Conservation (phyloP, 305 asterid genomes). For the Solanum chacoense region DNA sequence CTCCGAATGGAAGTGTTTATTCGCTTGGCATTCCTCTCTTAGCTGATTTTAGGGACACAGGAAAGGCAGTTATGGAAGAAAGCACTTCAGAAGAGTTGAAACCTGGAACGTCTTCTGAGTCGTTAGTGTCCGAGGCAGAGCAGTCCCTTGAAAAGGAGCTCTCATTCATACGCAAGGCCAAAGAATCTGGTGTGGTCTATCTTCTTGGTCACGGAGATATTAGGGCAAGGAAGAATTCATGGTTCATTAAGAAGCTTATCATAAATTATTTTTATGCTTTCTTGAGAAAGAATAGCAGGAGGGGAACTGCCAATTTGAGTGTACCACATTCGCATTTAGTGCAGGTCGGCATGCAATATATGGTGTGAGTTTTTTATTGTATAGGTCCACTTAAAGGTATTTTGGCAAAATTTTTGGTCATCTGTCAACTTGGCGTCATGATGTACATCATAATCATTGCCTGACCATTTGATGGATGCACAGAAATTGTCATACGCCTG, state of each 20-base stretch:
- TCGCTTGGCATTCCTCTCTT: slow-evolving; percentile 83
- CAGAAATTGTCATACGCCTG: neutral
- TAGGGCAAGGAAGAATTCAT: slow-evolving; percentile 90
- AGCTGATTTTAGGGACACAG: slow-evolving; percentile 48
- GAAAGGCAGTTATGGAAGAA: slow-evolving; percentile 36
- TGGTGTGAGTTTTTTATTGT: slow-evolving; percentile 41
- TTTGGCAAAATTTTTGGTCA: neutral
- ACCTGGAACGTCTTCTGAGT: slow-evolving; percentile 28
- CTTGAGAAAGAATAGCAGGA: slow-evolving; percentile 86
- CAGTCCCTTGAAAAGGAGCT: slow-evolving; percentile 92
- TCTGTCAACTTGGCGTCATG: neutral
- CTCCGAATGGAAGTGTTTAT: slow-evolving; percentile 86
- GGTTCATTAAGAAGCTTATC: slow-evolving; percentile 92
- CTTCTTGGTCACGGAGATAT: slow-evolving; percentile 97
- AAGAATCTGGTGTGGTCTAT: slow-evolving; percentile 89
- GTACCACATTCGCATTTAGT: slow-evolving; percentile 83
- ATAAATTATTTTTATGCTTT: slow-evolving; percentile 89
- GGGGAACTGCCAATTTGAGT: slow-evolving; percentile 86
- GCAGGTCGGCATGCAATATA: slow-evolving; percentile 98
- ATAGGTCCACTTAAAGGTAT: neutral
- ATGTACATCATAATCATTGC: neutral
- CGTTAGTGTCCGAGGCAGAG: slow-evolving; percentile 49
- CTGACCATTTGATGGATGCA: neutral
- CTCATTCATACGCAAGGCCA: slow-evolving; percentile 75
- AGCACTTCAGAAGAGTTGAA: slow-evolving; percentile 39